Evolutionary conservation across 495 filamentous ascomycete species (phyloP).

Genomic region (Penicillium arizonense): DNA sequence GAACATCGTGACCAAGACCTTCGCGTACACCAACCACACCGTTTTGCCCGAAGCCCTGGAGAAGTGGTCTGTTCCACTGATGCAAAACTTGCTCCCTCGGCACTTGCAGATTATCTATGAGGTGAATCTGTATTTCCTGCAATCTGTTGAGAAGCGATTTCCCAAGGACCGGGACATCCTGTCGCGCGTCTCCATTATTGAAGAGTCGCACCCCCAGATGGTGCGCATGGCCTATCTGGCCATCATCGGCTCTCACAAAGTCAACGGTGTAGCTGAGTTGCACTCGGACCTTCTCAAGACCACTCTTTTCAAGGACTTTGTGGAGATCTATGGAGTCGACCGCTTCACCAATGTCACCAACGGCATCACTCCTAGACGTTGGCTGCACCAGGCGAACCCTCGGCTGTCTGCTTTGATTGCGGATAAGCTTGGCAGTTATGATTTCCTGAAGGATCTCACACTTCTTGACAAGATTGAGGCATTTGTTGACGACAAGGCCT

Average conservation of each 20-base stretch:
- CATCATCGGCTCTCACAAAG: constrained; percentile 96
- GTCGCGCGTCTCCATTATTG: constrained; percentile 85
- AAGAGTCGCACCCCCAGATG: constrained; percentile 97
- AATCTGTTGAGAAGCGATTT: constrained; percentile 83
- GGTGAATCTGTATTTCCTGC: constrained; percentile 92
- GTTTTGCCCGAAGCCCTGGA: constrained; percentile 95
- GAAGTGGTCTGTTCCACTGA: constrained; percentile 94
- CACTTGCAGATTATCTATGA: constrained; percentile 99
- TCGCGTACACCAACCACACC: constrained; percentile 98
- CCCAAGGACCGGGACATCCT: constrained; percentile 87
- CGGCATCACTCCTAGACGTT: constrained; percentile 90
- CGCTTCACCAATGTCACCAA: constrained; percentile 99
- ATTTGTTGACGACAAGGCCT: constrained; percentile 78
- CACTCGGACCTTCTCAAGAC: constrained; percentile 97
- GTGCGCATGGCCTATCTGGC: constrained; percentile 95
- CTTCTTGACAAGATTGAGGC: constrained; percentile 78
- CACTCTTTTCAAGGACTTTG: constrained; percentile 99
- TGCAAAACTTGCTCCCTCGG: constrained; percentile 90
- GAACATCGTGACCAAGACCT: constrained; percentile 72
- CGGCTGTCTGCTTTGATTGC: constrained; percentile 88
- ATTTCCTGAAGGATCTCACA: constrained; percentile 85
- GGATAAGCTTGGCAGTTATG: constrained; percentile 77
- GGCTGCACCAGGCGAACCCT: constrained; percentile 97
- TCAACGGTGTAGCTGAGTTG: constrained; percentile 96
- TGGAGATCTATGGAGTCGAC: constrained; percentile 87